These are phyloP conservation scores for Amanita molliuscula DNA, from an alignment of 768 basidiomycete genomes.

Conservation along the genomic window DNA sequence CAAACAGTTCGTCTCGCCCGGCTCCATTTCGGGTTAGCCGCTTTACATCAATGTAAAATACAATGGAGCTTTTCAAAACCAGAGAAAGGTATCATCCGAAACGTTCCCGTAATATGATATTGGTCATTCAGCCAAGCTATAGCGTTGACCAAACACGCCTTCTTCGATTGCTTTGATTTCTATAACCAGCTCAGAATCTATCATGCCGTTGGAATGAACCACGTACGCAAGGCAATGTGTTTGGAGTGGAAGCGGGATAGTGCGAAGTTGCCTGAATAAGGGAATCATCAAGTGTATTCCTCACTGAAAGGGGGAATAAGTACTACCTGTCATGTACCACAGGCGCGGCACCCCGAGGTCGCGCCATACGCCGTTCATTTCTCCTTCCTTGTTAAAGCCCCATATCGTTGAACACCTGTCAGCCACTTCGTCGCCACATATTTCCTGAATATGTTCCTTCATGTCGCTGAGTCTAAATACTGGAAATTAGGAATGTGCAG, in stretches of 20 bases:
- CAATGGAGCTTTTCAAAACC: no score
- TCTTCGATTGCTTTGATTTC: slow-evolving; percentile 6
- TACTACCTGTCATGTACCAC: slow-evolving; percentile 56
- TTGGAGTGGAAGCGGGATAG: slow-evolving; percentile 4
- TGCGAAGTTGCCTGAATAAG: background rate
- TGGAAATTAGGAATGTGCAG: background rate
- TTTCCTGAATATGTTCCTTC: slow-evolving; percentile 22
- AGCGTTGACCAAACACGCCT: no score
- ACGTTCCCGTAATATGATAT: no score
- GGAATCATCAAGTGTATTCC: background rate
- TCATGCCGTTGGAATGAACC: no score
- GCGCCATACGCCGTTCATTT: slow-evolving; percentile 37
- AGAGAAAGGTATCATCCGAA: no score
- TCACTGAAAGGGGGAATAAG: background rate
- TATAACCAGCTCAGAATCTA: background rate
- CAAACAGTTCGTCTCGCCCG: no score
- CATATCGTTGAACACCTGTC: slow-evolving; percentile 34
- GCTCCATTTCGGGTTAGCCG: no score
- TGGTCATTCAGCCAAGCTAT: no score
- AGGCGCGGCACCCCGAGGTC: slow-evolving; percentile 39
- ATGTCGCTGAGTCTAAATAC: slow-evolving; percentile 31
- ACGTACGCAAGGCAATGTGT: slow-evolving; percentile 5
- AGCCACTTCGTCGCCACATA: slow-evolving; percentile 34
- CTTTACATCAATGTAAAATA: no score
- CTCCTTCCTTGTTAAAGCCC: no score